Percentiles rank a stretch among this genome's conserved stretches.
These are phyloP conservation scores for Rhododendron henanense DNA, from an alignment of 148 eudicot genomes.

Conservation along the genomic window DNA sequence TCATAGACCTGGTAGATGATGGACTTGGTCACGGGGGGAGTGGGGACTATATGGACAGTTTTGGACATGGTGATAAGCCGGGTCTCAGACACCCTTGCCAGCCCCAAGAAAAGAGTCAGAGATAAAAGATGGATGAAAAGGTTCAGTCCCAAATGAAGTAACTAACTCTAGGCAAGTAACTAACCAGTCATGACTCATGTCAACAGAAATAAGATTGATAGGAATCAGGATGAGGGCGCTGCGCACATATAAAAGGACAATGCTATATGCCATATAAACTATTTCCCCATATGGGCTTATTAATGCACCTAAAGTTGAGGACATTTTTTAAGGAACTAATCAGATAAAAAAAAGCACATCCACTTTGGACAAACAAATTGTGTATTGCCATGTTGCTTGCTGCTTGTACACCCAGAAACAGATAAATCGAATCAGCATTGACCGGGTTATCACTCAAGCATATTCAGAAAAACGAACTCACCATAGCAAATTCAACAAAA, in stretches of 20 bases:
- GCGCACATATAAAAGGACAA: neutral
- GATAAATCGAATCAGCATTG: neutral
- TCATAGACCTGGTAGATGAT: neutral
- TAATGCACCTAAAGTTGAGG: neutral
- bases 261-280: neutral
- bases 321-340: neutral
- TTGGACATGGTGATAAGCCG: neutral
- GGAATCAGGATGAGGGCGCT: neutral
- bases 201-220: neutral
- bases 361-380: neutral
- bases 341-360: neutral
- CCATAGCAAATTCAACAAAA: constrained; percentile 84
- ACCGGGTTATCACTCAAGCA: neutral
- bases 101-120: neutral
- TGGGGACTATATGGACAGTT: neutral
- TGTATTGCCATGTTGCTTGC: neutral
- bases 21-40: neutral
- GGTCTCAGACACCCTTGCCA: neutral
- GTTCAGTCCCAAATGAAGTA: neutral
- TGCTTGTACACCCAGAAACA: neutral
- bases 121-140: constrained; percentile 2
- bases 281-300: neutral
- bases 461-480: constrained; percentile 25
- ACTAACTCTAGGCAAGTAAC: neutral
- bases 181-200: neutral